Base-by-base conservation (phyloP, 176 grass and related monocot genomes). In the Carex parvula region DNA sequence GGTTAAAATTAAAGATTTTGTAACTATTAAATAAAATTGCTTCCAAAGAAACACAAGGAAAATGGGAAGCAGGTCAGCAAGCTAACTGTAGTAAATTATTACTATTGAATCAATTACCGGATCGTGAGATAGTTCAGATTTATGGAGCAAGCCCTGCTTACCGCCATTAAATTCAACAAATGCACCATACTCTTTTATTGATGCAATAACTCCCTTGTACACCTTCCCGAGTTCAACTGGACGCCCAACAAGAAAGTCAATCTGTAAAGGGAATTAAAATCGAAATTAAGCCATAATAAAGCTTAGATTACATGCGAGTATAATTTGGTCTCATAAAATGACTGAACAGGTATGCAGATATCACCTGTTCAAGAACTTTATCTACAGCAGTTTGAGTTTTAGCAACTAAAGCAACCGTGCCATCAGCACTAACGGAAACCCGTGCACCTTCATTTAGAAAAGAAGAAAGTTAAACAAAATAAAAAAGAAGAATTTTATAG, bases 111-210 rank as follows among this genome's bases (percentile, higher is more conserved):
- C 39, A 89, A 87, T 80, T 98, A 98, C 96, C 90, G 83, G 84
- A 86, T 98, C 89, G 79, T 98, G 91, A 68, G 93, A 92, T 60
- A 98, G 78, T 83, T 98, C 96, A 83, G 96, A 98, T 88, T 93
- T 98, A 84, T 98, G 96, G 86, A 98, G 96, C 61, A 98, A 88
- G 60, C 93, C 96, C 60, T 98, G 91, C 83, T 98, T 93, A 61
- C 96, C 96, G 72, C 96, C 96, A 90, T 95, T 98, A 61, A 98
- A 93, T 64, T 98, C 96, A 87, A 98, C 88, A 90, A 98, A 98
- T 77, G 93, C 96, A 8, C 96, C 96, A 68, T 95, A 98, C 70
- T 98, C 96, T 89, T 98, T 98, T 39, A 95, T 86, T 85, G 96
- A 92, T 41, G 88, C 89, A 79, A 98, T 77, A 54, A 90, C 82